Conservation (phyloP, 2,329 filamentous ascomycete species). For the Epichloe hybrida region DNA sequence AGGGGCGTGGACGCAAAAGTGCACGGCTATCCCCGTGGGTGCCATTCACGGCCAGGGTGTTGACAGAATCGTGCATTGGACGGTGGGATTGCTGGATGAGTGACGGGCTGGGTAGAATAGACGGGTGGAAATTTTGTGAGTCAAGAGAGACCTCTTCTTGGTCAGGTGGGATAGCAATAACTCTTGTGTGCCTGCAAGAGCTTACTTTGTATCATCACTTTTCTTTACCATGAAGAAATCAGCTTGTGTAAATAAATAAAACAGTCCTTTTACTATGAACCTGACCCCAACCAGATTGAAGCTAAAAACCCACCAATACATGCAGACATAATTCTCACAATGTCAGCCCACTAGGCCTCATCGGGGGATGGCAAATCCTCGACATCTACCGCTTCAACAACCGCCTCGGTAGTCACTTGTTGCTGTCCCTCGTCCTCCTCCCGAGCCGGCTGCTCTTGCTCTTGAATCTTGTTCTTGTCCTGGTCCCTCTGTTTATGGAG, state of each 20-base stretch:
- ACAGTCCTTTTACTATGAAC: too few species aligned
- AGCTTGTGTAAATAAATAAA: too few species aligned
- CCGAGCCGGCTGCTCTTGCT: not conserved
- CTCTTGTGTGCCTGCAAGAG: too few species aligned
- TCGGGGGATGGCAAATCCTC: slow-evolving; percentile 25
- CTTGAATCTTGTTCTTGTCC: slow-evolving; percentile 10
- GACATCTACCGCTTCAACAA: slow-evolving; percentile 14
- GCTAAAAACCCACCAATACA: not conserved
- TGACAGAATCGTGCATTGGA: slow-evolving; percentile 58
- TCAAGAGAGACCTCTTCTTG: too few species aligned
- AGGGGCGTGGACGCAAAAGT: slow-evolving; percentile 43
- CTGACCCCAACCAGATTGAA: too few species aligned
- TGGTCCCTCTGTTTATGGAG: slow-evolving; percentile 33
- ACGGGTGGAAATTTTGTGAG: too few species aligned
- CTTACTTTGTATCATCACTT: too few species aligned
- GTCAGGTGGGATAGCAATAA: too few species aligned
- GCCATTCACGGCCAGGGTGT: slow-evolving; percentile 81
- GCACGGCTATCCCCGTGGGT: slow-evolving; percentile 70
- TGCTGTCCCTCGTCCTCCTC: slow-evolving; percentile 14
- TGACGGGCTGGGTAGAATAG: not conserved
- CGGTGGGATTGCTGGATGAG: slow-evolving; percentile 51
- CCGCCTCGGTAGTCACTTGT: slow-evolving; percentile 16
- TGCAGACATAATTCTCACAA: not conserved
- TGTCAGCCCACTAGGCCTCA: not conserved
- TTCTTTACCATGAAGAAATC: too few species aligned